phyloP scores from a whole-genome alignment of 805 yeast species.

The Starmerella scarabaei region DNA sequence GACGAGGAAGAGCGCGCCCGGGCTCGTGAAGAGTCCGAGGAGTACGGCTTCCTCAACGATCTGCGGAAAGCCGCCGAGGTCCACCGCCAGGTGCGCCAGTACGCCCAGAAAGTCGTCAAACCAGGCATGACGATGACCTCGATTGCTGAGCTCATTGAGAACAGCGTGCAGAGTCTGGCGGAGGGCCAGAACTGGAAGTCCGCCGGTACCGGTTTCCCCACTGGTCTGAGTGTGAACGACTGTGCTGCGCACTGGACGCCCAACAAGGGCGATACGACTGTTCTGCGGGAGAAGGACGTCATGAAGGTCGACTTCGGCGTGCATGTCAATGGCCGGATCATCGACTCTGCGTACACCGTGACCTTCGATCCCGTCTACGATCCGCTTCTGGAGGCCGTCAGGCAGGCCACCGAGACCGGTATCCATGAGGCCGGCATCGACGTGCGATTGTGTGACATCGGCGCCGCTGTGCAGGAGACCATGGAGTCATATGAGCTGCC shows the following conservation, averaged over 20 bases:
- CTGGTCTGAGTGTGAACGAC: conserved; percentile 88
- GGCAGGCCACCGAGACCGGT: conserved; percentile 89
- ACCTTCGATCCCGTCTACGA: conserved; percentile 63
- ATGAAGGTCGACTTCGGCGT: conserved; percentile 96
- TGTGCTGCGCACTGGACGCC: conserved; percentile 98
- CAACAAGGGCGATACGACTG: conserved; percentile 80
- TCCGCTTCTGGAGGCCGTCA: conserved; percentile 66
- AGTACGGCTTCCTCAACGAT: conserved; percentile 48
- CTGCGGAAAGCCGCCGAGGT: conserved; percentile 93
- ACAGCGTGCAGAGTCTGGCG: conserved; percentile 62
- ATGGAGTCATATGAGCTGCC: conserved; percentile 96
- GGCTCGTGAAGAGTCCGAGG: conserved; percentile 42
- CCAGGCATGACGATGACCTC: conserved; percentile 92
- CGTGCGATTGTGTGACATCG: conserved; percentile 86
- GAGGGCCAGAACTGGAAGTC: conserved; percentile 42
- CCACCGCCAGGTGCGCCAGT: conserved; percentile 78
- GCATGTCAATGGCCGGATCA: conserved; percentile 84
- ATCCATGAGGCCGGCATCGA: conserved; percentile 88
- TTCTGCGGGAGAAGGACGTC: conserved; percentile 74
- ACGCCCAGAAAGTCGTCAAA: conserved; percentile 57
- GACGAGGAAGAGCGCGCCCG: conserved; percentile 74
- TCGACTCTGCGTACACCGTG: conserved; percentile 90
- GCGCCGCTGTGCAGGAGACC: conserved; percentile 90
- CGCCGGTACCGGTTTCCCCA: conserved; percentile 95
- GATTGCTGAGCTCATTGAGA: conserved; percentile 79